Percentiles rank a stretch among this genome's conserved stretches.
phyloP scores from a whole-genome alignment of 2,329 filamentous ascomycete species.

The Paracorniculantispora psalliotae region DNA sequence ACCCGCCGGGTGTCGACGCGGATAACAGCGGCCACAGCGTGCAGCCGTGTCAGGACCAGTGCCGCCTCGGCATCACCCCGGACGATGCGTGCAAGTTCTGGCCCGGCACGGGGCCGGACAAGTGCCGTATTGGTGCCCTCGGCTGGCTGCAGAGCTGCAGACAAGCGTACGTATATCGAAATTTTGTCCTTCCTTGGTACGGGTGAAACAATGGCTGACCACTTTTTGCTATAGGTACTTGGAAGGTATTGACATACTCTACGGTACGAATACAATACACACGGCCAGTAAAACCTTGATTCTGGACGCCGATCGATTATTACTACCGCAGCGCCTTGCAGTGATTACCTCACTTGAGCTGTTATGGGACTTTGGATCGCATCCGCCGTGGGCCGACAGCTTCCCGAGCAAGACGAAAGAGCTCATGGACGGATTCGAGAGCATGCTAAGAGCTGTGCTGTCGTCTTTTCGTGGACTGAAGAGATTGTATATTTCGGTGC shows the following conservation, averaged over 20 bases:
- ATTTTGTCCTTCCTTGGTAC: neutral
- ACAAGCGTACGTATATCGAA: slow-evolving; percentile 21
- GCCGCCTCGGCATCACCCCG: slow-evolving; percentile 16
- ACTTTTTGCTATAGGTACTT: slow-evolving; percentile 19
- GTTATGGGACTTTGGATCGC: slow-evolving; percentile 19
- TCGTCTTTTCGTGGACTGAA: slow-evolving; percentile 15
- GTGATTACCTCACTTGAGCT: slow-evolving; percentile 22
- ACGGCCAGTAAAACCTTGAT: slow-evolving; percentile 20
- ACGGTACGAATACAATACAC: slow-evolving; percentile 25
- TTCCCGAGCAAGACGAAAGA: slow-evolving; percentile 10
- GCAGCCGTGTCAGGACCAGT: slow-evolving; percentile 18
- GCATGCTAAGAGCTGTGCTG: slow-evolving; percentile 18
- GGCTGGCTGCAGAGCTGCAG: slow-evolving; percentile 28
- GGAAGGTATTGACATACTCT: slow-evolving; percentile 27
- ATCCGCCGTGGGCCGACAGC: slow-evolving; percentile 11
- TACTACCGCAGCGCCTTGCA: slow-evolving; percentile 20
- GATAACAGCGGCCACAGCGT: slow-evolving; percentile 4
- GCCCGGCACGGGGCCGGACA: slow-evolving; percentile 17
- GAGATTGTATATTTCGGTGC: slow-evolving; percentile 19
- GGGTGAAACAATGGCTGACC: neutral
- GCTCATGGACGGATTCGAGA: slow-evolving; percentile 11
- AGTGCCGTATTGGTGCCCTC: slow-evolving; percentile 24
- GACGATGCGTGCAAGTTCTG: slow-evolving; percentile 18
- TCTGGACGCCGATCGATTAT: slow-evolving; percentile 14
- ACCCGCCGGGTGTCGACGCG: slow-evolving; percentile 8